Base-by-base conservation (phyloP, 176 grass and related monocot genomes). In the Lolium perenne region DNA sequence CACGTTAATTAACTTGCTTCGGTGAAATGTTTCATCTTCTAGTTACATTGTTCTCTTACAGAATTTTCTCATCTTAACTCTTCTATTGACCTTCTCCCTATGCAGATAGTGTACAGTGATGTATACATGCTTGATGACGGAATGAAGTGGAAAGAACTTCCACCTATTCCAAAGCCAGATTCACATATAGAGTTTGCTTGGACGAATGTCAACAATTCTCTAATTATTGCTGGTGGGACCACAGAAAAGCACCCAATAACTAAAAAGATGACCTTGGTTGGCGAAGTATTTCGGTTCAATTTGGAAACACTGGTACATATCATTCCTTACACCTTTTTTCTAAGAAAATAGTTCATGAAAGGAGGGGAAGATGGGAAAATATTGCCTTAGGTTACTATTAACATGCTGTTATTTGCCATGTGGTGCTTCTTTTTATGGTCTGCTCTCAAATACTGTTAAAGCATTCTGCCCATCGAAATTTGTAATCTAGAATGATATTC, bases 161-260 rank as follows among this genome's bases (percentile, higher is more conserved):
- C 93, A 23, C 70, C 88, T 70, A 98, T 98, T 90, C 96, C 93
- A 11, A 98, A 95, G 70, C 91, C 91, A 89, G 91, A 95, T 92
- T 95, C 93, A 41, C 93, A 98, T 81, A 98, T 92, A 85, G 96
- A 98, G 88, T 95, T 98, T 89, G 96, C 93, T 86, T 94, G 96
- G 96, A 84, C 92, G 78, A 92, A 91, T 92, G 86, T 92, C 47
- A 95, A 92, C 47, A 98, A 95, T 84, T 95, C 96, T 65, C 85
- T 95, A 6, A 83, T 95, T 89, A 89, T 98, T 86, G 91, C 79
- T 84, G 96, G 96, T 68, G 96, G 96, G 55, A 98, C 91, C 4
- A 98, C 96, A 47, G 90, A 95, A 85, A 98, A 98, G 85, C 90
- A 98, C 65, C 93, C 96, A 75, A 75, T 91, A 64, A 92, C 91